Conservation (phyloP, 1,284 basidiomycete species). For the Apiotrichum siamense region DNA sequence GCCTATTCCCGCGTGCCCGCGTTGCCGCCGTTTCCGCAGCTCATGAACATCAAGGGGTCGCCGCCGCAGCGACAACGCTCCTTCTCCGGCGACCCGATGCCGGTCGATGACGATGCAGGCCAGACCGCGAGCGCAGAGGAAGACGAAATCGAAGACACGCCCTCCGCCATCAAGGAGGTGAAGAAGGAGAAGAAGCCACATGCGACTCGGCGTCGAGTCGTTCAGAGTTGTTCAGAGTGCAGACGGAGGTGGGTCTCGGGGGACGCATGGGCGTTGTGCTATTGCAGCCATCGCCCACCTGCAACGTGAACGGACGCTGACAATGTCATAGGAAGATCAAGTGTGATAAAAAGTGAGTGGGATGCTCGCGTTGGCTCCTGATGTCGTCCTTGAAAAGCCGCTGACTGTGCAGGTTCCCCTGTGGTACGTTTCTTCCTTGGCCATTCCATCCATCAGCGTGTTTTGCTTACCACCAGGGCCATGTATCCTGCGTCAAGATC, state of each 20-base stretch:
- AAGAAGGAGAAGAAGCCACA: conserved; percentile 38
- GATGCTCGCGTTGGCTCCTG: conserved; percentile 3
- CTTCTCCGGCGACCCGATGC: conserved; percentile 5
- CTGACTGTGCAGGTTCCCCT: conserved; percentile 9
- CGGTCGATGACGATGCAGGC: conserved; percentile 10
- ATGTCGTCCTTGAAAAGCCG: conserved; percentile 16
- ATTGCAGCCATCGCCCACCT: no score
- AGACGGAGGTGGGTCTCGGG: conserved; percentile 27
- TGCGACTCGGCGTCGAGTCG: conserved; percentile 42
- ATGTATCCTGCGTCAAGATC: conserved; percentile 44
- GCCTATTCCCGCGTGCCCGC: conserved; percentile 27
- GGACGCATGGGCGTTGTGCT: no score
- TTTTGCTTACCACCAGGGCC: conserved; percentile 25
- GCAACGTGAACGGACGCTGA: no score
- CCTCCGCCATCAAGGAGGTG: conserved; percentile 9
- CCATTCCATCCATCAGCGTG: background rate
- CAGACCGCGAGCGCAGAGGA: conserved; percentile 20
- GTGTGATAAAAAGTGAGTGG: conserved; percentile 47
- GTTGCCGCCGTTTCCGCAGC: conserved; percentile 36
- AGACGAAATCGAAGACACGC: conserved; percentile 18
- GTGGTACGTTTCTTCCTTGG: conserved; percentile 1
- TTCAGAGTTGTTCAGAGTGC: conserved; percentile 49
- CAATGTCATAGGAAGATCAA: conserved; percentile 39
- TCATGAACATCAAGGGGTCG: conserved; percentile 28
- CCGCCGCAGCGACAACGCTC: conserved; percentile 8